A percentile compares a stretch with the other conserved stretches of the same genome.
Evolutionary conservation across 345 rosid genomes (phyloP).

Genomic region (Citrus sp.): DNA sequence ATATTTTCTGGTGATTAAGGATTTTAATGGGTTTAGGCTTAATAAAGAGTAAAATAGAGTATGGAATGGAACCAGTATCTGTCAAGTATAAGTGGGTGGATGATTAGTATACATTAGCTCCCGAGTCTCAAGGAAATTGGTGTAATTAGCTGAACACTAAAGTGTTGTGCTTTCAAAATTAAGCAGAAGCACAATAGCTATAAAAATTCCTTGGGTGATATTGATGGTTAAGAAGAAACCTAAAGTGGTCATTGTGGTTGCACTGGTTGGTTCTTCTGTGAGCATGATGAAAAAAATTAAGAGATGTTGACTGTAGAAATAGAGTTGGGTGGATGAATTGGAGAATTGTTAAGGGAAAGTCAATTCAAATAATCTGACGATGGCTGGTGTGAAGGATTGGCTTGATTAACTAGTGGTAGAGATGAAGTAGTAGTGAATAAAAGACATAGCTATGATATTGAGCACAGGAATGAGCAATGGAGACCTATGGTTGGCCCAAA

Average conservation of each 20-base stretch:
- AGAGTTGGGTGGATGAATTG: background rate
- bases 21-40: background rate
- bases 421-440: background rate
- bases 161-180: background rate
- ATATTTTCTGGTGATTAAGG: background rate
- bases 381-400: background rate
- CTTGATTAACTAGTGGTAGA: background rate
- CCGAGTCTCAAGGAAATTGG: background rate
- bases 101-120: background rate
- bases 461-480: background rate
- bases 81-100: background rate
- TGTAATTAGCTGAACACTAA: background rate
- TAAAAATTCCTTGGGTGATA: background rate
- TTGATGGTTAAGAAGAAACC: background rate
- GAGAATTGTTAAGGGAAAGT: background rate
- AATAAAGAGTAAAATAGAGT: background rate
- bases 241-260: background rate
- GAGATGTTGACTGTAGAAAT: background rate
- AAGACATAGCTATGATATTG: background rate
- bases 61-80: background rate
- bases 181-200: background rate
- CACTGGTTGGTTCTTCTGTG: background rate
- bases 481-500: background rate
- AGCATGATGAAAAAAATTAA: background rate
- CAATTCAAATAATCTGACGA: background rate